A percentile compares a stretch with the other conserved stretches of the same genome.
Evolutionary conservation across 495 filamentous ascomycete genomes (phyloP).

Genomic region (Trichoderma gamsii): DNA sequence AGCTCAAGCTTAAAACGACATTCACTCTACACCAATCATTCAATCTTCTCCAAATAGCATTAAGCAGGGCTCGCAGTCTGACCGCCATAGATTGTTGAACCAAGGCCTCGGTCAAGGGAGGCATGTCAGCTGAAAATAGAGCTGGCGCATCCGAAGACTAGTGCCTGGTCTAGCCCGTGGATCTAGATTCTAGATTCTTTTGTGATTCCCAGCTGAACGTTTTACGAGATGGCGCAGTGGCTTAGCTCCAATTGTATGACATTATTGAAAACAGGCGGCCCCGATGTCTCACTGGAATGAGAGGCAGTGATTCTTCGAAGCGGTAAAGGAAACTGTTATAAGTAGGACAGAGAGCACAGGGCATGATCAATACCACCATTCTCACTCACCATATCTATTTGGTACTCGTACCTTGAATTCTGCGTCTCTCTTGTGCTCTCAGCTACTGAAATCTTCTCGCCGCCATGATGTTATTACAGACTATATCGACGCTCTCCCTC

Average conservation of each 20-base stretch:
- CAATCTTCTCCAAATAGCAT: too few species aligned
- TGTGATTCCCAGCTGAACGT: not conserved
- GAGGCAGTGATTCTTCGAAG: too few species aligned
- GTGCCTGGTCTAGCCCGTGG: not conserved
- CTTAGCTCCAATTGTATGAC: not conserved
- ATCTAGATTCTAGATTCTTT: not conserved
- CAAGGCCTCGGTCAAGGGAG: too few species aligned
- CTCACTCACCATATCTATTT: not conserved
- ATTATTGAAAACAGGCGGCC: not conserved
- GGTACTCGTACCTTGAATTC: not conserved
- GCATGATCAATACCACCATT: too few species aligned
- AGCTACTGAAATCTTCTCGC: not conserved
- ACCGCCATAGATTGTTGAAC: too few species aligned
- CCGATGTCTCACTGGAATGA: too few species aligned
- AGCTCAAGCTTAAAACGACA: too few species aligned
- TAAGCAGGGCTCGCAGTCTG: too few species aligned
- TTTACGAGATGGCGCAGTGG: not conserved
- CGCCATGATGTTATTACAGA: slow-evolving; percentile 21
- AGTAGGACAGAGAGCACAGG: too few species aligned
- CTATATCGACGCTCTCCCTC: slow-evolving; percentile 16
- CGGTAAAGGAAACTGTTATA: too few species aligned
- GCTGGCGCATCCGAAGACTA: not conserved
- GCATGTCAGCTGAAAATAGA: too few species aligned
- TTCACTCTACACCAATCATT: too few species aligned
- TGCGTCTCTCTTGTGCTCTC: not conserved